phyloP scores from a whole-genome alignment of 179 eudicot species.

The Kewa caespitosa region DNA sequence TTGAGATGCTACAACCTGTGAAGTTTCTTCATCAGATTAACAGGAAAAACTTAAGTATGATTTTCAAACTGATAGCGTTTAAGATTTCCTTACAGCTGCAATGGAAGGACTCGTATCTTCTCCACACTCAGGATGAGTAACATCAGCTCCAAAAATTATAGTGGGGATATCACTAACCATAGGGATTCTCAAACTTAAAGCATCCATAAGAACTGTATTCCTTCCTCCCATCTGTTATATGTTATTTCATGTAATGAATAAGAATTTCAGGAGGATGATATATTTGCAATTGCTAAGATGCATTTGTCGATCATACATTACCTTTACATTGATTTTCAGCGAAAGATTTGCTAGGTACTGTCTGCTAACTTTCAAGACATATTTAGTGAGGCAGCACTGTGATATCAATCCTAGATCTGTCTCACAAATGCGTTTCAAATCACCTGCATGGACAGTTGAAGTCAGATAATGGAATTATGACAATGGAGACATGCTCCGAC shows the following conservation, averaged over 20 bases:
- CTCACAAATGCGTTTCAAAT: slow-evolving; percentile 83
- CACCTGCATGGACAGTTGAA: slow-evolving; percentile 46
- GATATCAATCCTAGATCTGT: slow-evolving; percentile 85
- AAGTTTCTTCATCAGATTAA: slow-evolving; percentile 13
- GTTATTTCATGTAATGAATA: background rate
- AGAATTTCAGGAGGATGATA: background rate
- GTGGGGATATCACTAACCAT: slow-evolving; percentile 86
- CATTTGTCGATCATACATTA: slow-evolving; percentile 19
- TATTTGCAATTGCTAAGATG: background rate
- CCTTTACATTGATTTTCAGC: slow-evolving; percentile 90
- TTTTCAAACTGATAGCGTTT: background rate
- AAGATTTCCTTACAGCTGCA: slow-evolving; percentile 66
- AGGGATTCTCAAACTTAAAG: slow-evolving; percentile 67
- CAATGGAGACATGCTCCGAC: too few relatives aligned
- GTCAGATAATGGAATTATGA: slow-evolving; percentile 5
- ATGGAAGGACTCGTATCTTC: slow-evolving; percentile 91
- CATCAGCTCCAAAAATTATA: slow-evolving; percentile 93
- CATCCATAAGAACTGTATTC: slow-evolving; percentile 77
- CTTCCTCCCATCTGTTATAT: slow-evolving; percentile 71
- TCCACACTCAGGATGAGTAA: slow-evolving; percentile 83
- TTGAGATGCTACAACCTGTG: slow-evolving; percentile 90
- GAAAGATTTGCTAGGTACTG: slow-evolving; percentile 88
- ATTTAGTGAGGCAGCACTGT: slow-evolving; percentile 83
- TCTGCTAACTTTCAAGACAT: slow-evolving; percentile 66
- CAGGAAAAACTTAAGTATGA: background rate